Conservation (phyloP, 2,329 filamentous ascomycete species). For the Colletotrichum falcatum region DNA sequence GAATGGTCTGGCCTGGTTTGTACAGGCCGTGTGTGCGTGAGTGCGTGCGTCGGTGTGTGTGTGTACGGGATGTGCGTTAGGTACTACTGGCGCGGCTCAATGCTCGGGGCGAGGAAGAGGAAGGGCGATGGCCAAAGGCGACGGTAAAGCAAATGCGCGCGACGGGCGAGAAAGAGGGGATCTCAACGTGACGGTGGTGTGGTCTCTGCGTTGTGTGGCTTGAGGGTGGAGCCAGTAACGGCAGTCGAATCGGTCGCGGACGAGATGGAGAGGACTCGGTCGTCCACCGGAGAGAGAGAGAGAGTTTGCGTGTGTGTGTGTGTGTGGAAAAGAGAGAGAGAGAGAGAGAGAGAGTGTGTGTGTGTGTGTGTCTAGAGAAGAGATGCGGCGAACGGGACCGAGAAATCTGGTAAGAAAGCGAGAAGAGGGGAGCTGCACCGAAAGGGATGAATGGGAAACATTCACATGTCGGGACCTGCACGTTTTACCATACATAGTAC, state of each 20-base stretch:
- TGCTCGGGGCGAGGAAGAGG: background rate
- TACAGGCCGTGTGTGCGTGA: background rate
- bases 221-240: background rate
- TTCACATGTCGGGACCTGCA: constrained; percentile 33
- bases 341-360: background rate
- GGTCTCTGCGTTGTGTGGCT: constrained; percentile 32
- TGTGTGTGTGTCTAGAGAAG: no score
- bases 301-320: no score
- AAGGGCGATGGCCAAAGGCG: constrained; percentile 3
- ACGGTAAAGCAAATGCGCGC: constrained; percentile 31
- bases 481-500: background rate
- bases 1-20: constrained; percentile 9
- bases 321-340: no score
- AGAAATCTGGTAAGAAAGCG: background rate
- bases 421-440: constrained; percentile 7
- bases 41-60: constrained; percentile 3
- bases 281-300: background rate
- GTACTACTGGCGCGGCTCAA: constrained; percentile 7
- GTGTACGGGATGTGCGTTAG: background rate
- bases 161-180: constrained; percentile 28
- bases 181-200: constrained; percentile 33
- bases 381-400: background rate
- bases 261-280: background rate
- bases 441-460: constrained; percentile 16
- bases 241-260: background rate